Conservation (phyloP, 768 basidiomycete species). For the Leccinum broughii region DNA sequence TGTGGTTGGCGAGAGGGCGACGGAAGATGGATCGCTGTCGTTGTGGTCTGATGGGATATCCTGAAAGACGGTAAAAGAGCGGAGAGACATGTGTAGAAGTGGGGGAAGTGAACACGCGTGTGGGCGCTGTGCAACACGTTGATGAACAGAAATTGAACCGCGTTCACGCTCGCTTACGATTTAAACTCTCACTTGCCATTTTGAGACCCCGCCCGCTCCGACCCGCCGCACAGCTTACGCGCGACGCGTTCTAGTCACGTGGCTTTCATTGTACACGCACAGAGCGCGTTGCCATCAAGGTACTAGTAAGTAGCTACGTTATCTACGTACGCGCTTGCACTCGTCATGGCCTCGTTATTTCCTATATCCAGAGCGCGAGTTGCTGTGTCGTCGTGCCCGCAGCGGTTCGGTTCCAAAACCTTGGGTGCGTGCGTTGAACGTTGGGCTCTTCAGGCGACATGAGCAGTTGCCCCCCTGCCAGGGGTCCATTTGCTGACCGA, state of each 20-base stretch:
- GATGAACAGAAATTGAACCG: constrained; percentile 27
- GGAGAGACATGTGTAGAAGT: constrained; percentile 47
- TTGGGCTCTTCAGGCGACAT: not conserved
- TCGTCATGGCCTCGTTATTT: not conserved
- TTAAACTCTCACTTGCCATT: constrained; percentile 32
- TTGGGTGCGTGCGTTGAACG: not conserved
- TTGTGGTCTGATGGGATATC: constrained; percentile 45
- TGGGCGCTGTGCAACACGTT: constrained; percentile 36
- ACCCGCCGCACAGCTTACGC: constrained; percentile 23
- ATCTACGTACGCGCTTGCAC: not conserved
- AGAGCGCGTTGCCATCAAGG: not conserved
- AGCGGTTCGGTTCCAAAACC: constrained; percentile 8
- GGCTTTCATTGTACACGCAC: constrained; percentile 2
- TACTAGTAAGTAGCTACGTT: not conserved
- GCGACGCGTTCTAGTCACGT: constrained; percentile 33
- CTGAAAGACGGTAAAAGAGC: constrained; percentile 65
- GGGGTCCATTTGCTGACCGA: constrained; percentile 7
- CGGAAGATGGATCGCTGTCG: constrained; percentile 25
- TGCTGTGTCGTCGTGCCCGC: not conserved
- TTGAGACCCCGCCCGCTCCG: constrained; percentile 36
- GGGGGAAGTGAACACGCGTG: constrained; percentile 17
- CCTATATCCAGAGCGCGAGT: not conserved
- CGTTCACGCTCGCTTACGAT: constrained; percentile 29
- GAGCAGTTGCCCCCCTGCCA: constrained; percentile 8
- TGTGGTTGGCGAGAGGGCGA: constrained; percentile 29